Conservation (phyloP, 2,329 filamentous ascomycete genomes). For the Colletotrichum viniferum region DNA sequence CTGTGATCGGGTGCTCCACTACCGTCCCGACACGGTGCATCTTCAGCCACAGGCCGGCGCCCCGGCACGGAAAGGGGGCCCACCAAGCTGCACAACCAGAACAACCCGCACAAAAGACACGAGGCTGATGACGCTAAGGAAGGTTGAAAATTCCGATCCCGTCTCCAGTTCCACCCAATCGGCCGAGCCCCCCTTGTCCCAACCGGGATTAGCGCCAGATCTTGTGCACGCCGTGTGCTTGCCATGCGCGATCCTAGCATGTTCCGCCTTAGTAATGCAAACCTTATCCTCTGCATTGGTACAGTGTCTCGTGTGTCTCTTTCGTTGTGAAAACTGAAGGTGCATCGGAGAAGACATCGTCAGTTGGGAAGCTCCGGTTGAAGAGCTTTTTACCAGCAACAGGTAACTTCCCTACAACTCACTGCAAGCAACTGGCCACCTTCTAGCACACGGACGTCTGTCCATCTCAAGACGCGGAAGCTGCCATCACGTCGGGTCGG, state of each 20-base stretch:
- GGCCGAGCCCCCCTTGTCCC: not conserved
- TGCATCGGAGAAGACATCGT: not conserved
- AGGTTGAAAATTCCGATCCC: slow-evolving; percentile 12
- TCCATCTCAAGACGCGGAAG: not conserved
- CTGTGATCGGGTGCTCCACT: not conserved
- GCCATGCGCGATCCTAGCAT: slow-evolving; percentile 6
- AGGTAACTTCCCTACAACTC: slow-evolving; percentile 7
- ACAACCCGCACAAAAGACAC: slow-evolving; percentile 14
- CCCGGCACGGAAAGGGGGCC: not conserved
- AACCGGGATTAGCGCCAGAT: slow-evolving; percentile 12
- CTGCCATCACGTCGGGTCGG: not conserved
- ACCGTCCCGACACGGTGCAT: not conserved
- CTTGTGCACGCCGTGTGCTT: slow-evolving; percentile 15
- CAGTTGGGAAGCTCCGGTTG: not conserved
- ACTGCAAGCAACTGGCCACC: not conserved
- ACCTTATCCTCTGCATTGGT: slow-evolving; percentile 21
- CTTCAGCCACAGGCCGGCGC: not conserved
- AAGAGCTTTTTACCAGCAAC: not conserved
- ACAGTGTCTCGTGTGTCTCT: not conserved
- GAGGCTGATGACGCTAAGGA: slow-evolving; percentile 15
- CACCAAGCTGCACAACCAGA: not conserved
- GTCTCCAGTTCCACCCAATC: slow-evolving; percentile 13
- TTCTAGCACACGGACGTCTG: not conserved
- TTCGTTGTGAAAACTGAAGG: not conserved
- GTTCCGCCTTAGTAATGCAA: slow-evolving; percentile 21